These are phyloP conservation scores for Hansenula sp. DNA, from an alignment of 1,139 yeast genomes.

Conservation along the genomic window DNA sequence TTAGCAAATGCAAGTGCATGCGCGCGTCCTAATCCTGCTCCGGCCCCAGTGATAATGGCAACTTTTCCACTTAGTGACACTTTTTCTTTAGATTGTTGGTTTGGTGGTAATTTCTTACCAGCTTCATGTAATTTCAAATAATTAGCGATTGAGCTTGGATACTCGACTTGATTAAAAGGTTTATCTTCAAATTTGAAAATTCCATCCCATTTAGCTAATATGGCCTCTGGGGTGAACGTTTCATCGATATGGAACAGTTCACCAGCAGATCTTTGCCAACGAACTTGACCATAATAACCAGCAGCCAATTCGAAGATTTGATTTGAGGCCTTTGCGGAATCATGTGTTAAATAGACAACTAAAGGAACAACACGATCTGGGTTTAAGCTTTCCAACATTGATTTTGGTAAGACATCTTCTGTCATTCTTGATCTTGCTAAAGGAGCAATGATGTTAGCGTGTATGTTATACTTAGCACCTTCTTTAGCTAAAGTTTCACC, in stretches of 20 bases:
- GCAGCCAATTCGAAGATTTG: constrained; percentile 92
- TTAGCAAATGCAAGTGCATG: constrained; percentile 84
- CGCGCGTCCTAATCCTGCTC: constrained; percentile 90
- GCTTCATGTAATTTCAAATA: constrained; percentile 50
- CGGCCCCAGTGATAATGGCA: constrained; percentile 93
- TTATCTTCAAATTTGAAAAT: constrained; percentile 59
- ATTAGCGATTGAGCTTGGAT: constrained; percentile 64
- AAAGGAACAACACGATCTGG: constrained; percentile 92
- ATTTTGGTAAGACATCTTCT: constrained; percentile 82
- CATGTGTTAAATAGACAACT: constrained; percentile 77
- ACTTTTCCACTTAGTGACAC: constrained; percentile 77
- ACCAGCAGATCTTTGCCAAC: constrained; percentile 95
- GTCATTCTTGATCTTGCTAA: constrained; percentile 97
- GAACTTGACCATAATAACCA: constrained; percentile 84
- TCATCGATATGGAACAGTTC: constrained; percentile 77
- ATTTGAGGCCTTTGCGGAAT: constrained; percentile 53
- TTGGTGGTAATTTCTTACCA: constrained; percentile 48
- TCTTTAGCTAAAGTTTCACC: constrained; percentile 95
- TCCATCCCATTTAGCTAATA: constrained; percentile 64
- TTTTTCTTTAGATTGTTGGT: constrained; percentile 47
- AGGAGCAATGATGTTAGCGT: constrained; percentile 87
- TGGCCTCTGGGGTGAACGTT: constrained; percentile 80
- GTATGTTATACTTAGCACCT: constrained; percentile 80
- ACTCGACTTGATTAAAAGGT: constrained; percentile 53
- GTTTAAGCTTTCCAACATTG: constrained; percentile 70